Evolutionary conservation across 768 basidiomycete genomes (phyloP).

Genomic region (Coprinellus aureogranulatus): DNA sequence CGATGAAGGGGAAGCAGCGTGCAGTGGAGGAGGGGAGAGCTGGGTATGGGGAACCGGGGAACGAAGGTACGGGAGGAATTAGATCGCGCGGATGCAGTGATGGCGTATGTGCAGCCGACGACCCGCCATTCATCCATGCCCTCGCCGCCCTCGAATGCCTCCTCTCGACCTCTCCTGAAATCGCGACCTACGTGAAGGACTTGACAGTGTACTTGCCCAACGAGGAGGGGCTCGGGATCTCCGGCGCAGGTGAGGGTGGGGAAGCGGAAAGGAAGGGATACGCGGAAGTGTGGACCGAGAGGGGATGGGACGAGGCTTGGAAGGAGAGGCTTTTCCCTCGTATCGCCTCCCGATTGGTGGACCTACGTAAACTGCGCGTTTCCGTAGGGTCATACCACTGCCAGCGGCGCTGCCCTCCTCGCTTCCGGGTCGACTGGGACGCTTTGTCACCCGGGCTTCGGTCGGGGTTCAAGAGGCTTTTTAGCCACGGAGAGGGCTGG

Average conservation of each 20-base stretch:
- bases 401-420: neutral
- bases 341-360: neutral
- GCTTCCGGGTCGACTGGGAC: constrained; percentile 2
- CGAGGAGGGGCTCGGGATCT: neutral
- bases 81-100: neutral
- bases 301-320: neutral
- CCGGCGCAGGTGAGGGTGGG: neutral
- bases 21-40: no score
- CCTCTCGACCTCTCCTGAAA: neutral
- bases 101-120: neutral
- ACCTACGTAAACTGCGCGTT: neutral
- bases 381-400: neutral
- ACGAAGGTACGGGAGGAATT: neutral
- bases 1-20: neutral
- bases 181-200: neutral
- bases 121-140: neutral
- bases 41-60: neutral
- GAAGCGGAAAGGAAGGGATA: neutral
- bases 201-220: neutral
- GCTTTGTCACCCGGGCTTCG: neutral
- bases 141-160: neutral
- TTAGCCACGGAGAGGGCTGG: neutral
- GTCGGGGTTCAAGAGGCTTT: neutral
- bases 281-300: neutral
- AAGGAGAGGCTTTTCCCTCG: neutral